Base-by-base conservation (phyloP, 495 filamentous ascomycete genomes). In the Tuber brumale region DNA sequence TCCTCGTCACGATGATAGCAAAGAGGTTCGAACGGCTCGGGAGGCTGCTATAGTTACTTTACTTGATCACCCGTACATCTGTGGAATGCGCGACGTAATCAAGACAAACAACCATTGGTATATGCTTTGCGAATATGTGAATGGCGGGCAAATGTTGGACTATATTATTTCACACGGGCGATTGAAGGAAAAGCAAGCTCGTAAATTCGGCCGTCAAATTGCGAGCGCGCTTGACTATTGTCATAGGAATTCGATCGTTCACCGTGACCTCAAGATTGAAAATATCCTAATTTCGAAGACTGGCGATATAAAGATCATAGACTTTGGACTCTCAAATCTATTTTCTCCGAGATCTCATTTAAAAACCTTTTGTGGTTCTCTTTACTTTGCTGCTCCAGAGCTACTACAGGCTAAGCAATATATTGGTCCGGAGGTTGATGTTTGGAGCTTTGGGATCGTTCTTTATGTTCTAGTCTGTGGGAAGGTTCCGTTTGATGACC, bases 391-490 rank as follows among this genome's bases (percentile, higher is more conserved):
- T 18, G 95, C 95, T 8, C 95, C 95, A 1, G 95, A 99, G 83
- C 86, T 99, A 72, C 87, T 99, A 35, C 95, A 98, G 81, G 95
- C 95, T 37, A 92, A 91, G 81, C 92, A 94, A 61, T 99, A 99
- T 79, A 95, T 93, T 7, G 95, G 95, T 0, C 95, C 95, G 1
- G 95, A 99, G 82, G 95, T 99, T 21, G 95, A 99, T 82, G 89
- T 98, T 1, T 99, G 95, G 95, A 98, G 96, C 85, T 98, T 99
- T 85, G 95, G 95, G 6, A 97, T 99, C 82, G 95, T 99, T n/a
- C 87, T 99, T 35, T 99, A 98, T 80, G 95, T 99, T 72, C 85
- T 99, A 71, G 95, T 98, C 16, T 99, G 95, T 84, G 95, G 95
- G 14, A 99, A 97, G 84, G 95, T 99, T 7, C 95, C 95, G 3